These are phyloP conservation scores for Lactarius hatsudake DNA, from an alignment of 768 basidiomycete species.

Conservation along the genomic window DNA sequence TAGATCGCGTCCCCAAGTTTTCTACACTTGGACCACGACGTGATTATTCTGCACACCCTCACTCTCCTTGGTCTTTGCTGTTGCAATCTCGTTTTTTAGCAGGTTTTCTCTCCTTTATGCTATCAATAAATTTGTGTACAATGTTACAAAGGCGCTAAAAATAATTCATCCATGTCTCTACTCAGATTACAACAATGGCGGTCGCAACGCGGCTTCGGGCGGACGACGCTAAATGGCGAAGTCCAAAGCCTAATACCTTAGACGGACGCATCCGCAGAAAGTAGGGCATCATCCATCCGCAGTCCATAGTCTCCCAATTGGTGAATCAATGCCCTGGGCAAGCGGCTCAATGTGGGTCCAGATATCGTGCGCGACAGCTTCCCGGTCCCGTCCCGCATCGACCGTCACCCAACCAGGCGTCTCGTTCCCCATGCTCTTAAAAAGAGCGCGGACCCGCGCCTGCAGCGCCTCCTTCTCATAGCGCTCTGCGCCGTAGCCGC, in stretches of 20 bases:
- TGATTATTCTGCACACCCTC: slow-evolving; percentile 12
- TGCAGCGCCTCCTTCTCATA: slow-evolving; percentile 85
- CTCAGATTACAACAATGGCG: background rate
- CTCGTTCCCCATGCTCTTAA: slow-evolving; percentile 48
- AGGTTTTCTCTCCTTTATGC: slow-evolving; percentile 19
- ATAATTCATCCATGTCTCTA: slow-evolving; percentile 8
- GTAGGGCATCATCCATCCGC: slow-evolving; percentile 40
- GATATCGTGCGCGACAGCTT: slow-evolving; percentile 51
- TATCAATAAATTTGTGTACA: slow-evolving; percentile 23
- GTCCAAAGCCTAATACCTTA: background rate
- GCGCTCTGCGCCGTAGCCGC: slow-evolving; percentile 82
- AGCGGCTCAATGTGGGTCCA: slow-evolving; percentile 53
- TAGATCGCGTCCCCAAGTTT: slow-evolving; percentile 13
- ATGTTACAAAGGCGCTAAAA: slow-evolving; percentile 15
- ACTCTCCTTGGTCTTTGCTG: slow-evolving; percentile 8
- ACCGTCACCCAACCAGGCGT: slow-evolving; percentile 49
- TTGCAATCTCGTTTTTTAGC: slow-evolving; percentile 21
- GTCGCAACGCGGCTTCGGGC: background rate
- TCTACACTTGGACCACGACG: slow-evolving; percentile 19
- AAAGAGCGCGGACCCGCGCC: slow-evolving; percentile 55
- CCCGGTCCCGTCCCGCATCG: slow-evolving; percentile 53
- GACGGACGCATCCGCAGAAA: background rate
- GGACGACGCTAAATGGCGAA: background rate
- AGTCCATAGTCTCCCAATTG: slow-evolving; percentile 55
- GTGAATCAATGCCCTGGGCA: slow-evolving; percentile 38